Evolutionary conservation across 2,329 filamentous ascomycete genomes (phyloP).

Genomic region (Penicillium sp.): DNA sequence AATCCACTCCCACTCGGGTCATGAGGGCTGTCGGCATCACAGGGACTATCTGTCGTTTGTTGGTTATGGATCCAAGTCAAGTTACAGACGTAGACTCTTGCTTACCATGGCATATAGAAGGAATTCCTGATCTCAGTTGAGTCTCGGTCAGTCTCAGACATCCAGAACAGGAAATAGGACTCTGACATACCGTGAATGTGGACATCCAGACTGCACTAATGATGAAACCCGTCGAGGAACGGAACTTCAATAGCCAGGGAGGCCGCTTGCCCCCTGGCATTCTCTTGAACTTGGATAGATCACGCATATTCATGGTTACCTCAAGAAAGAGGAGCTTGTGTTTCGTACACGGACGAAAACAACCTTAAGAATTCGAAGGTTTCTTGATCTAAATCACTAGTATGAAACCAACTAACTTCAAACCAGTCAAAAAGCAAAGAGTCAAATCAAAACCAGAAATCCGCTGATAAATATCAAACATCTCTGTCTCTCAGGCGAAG

Average conservation of each 20-base stretch:
- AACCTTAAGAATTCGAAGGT: neutral
- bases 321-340: neutral
- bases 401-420: neutral
- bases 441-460: neutral
- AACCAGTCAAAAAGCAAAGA: neutral
- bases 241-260: constrained; percentile 46
- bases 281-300: neutral
- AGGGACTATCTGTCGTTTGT: constrained; percentile 28
- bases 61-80: neutral
- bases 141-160: neutral
- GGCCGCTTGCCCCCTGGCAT: constrained; percentile 3
- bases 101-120: constrained; percentile 34
- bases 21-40: constrained; percentile 31
- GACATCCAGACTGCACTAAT: constrained; percentile 52
- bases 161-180: neutral
- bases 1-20: constrained; percentile 25
- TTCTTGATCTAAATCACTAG: neutral
- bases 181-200: constrained; percentile 28
- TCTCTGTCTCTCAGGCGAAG: neutral
- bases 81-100: neutral
- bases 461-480: neutral
- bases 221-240: constrained; percentile 61
- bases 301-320: neutral
- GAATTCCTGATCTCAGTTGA: constrained; percentile 21
- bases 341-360: neutral